Percentiles rank a stretch among this genome's conserved stretches.
Evolutionary conservation across 345 rosid genomes (phyloP).

Genomic region (Salix viminalis): DNA sequence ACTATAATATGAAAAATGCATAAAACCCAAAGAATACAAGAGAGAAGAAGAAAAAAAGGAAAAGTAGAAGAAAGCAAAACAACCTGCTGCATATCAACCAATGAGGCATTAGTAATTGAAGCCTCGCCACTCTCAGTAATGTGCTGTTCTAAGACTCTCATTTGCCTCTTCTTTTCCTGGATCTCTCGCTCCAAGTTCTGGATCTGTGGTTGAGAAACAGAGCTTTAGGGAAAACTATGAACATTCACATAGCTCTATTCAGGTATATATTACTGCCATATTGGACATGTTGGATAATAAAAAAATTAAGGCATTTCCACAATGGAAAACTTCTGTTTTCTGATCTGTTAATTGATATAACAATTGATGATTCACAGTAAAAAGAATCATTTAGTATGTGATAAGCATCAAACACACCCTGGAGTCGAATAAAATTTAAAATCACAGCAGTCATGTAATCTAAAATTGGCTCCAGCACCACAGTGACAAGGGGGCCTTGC

Average conservation of each 20-base stretch:
- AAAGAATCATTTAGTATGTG: background rate
- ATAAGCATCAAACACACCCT: background rate
- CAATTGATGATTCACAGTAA: background rate
- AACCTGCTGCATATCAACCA: conserved; percentile 98
- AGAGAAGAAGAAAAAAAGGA: background rate
- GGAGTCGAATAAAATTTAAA: background rate
- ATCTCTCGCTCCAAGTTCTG: conserved; percentile 82
- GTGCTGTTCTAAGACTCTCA: conserved; percentile 76
- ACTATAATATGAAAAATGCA: background rate
- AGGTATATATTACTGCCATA: background rate
- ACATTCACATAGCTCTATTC: background rate
- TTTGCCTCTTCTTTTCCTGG: conserved; percentile 86
- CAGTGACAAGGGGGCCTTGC: background rate
- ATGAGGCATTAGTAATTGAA: conserved; percentile 81
- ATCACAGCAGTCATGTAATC: background rate
- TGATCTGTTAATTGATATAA: background rate
- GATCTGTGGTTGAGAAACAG: conserved; percentile 44
- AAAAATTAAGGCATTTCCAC: background rate
- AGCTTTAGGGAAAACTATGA: background rate
- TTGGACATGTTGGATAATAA: conserved; percentile 3
- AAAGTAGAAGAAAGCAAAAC: conserved; percentile 9
- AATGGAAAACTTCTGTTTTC: background rate
- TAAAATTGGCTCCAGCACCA: background rate
- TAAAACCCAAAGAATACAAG: background rate
- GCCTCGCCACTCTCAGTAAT: conserved; percentile 92